These are phyloP conservation scores for Ascochyta viciae-villosae DNA, from an alignment of 2,329 filamentous ascomycete genomes.

Conservation along the genomic window DNA sequence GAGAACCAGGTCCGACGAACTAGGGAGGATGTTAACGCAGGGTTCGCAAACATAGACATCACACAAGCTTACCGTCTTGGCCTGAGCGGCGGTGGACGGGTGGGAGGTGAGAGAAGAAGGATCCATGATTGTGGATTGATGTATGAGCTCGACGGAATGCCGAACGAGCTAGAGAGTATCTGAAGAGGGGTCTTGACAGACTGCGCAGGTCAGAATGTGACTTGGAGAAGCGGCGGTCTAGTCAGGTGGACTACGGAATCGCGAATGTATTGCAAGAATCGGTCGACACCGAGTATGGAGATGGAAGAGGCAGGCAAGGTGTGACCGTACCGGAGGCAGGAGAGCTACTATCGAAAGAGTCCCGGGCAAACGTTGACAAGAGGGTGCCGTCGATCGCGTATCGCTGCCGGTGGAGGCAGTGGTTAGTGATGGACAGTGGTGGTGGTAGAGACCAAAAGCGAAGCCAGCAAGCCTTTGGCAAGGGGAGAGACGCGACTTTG, in stretches of 20 bases:
- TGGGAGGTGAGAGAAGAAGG: slow-evolving; percentile 78
- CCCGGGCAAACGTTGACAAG: slow-evolving; percentile 69
- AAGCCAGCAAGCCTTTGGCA: slow-evolving; percentile 54
- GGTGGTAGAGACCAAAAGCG: slow-evolving; percentile 48
- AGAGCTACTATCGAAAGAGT: slow-evolving; percentile 99
- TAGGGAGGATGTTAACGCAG: slow-evolving; percentile 35
- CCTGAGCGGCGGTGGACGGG: slow-evolving; percentile 88
- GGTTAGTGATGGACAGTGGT: slow-evolving; percentile 30
- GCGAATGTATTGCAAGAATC: slow-evolving; percentile 39
- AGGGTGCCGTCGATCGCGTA: slow-evolving; percentile 31
- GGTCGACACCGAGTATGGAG: slow-evolving; percentile 37
- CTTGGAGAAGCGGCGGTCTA: slow-evolving; percentile 38
- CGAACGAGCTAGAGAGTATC: slow-evolving; percentile 39
- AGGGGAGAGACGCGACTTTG: slow-evolving; percentile 31
- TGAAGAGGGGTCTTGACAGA: slow-evolving; percentile 42
- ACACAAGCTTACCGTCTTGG: slow-evolving; percentile 68
- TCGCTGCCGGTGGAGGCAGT: slow-evolving; percentile 35
- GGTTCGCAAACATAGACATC: slow-evolving; percentile 25
- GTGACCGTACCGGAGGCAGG: slow-evolving; percentile 67
- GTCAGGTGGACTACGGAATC: slow-evolving; percentile 41
- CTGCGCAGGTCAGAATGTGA: slow-evolving; percentile 45
- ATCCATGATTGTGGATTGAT: slow-evolving; percentile 72
- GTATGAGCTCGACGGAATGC: slow-evolving; percentile 34
- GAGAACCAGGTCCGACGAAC: slow-evolving; percentile 85
- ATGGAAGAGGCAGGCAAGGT: slow-evolving; percentile 28